Evolutionary conservation across 2,329 filamentous ascomycete genomes (phyloP).

Genomic region (Teratosphaeria viscida): DNA sequence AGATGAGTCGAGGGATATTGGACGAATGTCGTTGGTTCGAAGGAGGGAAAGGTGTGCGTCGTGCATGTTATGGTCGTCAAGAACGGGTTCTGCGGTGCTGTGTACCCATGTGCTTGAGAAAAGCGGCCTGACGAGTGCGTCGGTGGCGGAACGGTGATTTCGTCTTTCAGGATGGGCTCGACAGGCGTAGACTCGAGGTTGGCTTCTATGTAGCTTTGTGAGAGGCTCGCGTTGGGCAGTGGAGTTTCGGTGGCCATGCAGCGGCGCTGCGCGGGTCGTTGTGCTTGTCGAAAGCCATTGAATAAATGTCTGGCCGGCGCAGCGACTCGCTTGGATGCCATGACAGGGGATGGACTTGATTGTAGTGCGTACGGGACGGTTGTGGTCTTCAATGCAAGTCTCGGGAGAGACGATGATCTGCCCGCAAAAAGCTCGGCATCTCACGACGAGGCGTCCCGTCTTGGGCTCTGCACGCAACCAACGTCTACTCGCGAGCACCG

Average conservation of each 20-base stretch:
- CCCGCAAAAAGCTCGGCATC: not conserved
- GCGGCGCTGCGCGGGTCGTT: constrained; percentile 23
- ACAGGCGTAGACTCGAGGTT: constrained; percentile 23
- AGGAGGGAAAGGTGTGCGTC: constrained; percentile 77
- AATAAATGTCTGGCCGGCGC: constrained; percentile 27
- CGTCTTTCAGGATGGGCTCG: constrained; percentile 11
- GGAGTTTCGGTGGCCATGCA: constrained; percentile 48
- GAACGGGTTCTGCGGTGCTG: constrained; percentile 31
- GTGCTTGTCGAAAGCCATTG: constrained; percentile 15
- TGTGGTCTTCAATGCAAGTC: not conserved
- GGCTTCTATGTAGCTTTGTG: constrained; percentile 24
- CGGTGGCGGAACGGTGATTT: constrained; percentile 9
- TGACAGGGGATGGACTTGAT: constrained; percentile 12
- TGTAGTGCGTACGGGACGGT: not conserved
- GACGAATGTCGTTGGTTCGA: constrained; percentile 72
- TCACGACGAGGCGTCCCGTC: not conserved
- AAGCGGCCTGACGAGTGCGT: constrained; percentile 2
- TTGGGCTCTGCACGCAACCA: not conserved
- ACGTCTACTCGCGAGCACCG: not conserved
- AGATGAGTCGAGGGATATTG: constrained; percentile 75
- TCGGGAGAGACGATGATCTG: constrained; percentile 3
- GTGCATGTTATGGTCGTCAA: constrained; percentile 63
- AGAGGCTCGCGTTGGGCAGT: constrained; percentile 8
- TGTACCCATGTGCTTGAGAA: constrained; percentile 13
- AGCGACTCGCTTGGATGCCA: constrained; percentile 31